These are phyloP conservation scores for Citrus glauca DNA, from an alignment of 345 rosid genomes.

Conservation along the genomic window DNA sequence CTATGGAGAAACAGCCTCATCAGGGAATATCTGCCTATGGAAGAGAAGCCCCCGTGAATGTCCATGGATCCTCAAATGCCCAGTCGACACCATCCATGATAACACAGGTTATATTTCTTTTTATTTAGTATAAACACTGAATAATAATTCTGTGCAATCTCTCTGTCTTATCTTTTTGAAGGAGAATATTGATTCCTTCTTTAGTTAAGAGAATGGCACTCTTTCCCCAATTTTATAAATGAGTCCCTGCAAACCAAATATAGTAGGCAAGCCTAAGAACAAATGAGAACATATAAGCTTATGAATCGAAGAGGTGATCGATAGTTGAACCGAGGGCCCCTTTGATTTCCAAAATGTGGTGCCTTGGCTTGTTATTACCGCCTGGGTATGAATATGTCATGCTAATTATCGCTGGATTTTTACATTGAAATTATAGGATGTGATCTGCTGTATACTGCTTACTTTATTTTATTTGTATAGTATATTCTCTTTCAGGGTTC, in stretches of 20 bases:
- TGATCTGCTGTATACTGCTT: background rate
- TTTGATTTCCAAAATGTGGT: background rate
- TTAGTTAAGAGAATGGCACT: background rate
- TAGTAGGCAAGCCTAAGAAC: background rate
- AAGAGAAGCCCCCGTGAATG: constrained; percentile 79
- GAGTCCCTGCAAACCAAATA: background rate
- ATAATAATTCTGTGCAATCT: background rate
- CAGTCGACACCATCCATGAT: constrained; percentile 84
- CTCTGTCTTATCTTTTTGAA: background rate
- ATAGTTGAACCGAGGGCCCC: background rate
- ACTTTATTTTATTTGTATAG: too few species aligned
- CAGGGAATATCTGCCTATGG: constrained; percentile 97
- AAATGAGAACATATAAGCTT: background rate
- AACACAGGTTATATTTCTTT: constrained; percentile 61
- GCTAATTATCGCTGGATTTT: background rate
- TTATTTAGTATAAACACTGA: background rate
- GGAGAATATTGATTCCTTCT: background rate
- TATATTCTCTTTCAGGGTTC: background rate
- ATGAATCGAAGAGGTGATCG: background rate
- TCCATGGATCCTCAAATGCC: constrained; percentile 57
- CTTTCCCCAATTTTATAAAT: background rate
- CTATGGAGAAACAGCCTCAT: constrained; percentile 91
- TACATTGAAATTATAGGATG: background rate
- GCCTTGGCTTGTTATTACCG: background rate
- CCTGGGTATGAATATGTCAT: background rate